These are phyloP conservation scores for Hyaloperonospora arabidopsidis DNA, from an alignment of 352 stramenopile genomes.

Conservation along the genomic window DNA sequence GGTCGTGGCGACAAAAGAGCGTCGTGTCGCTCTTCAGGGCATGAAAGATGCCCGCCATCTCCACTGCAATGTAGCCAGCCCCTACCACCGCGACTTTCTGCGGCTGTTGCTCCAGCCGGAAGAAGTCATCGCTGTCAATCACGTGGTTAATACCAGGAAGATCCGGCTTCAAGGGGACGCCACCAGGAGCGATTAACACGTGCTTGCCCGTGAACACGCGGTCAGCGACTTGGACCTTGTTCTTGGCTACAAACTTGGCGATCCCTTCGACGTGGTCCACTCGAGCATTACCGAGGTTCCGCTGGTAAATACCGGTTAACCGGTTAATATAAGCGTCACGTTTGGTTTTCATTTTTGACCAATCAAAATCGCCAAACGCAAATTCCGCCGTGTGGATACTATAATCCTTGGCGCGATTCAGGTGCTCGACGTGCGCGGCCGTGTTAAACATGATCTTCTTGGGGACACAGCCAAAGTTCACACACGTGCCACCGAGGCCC, in stretches of 20 bases:
- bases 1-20: constrained; percentile 81
- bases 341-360: constrained; percentile 85
- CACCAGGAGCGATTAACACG: constrained; percentile 93
- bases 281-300: constrained; percentile 30
- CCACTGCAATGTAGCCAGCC: constrained; percentile 97
- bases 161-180: constrained; percentile 74
- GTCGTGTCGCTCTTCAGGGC: constrained; percentile 86
- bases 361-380: constrained; percentile 78
- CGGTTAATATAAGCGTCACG: constrained; percentile 92
- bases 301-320: constrained; percentile 95
- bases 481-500: constrained; percentile 93
- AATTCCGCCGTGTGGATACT: constrained; percentile 41
- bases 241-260: constrained; percentile 78
- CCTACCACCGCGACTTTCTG: constrained; percentile 93
- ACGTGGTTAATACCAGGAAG: constrained; percentile 86
- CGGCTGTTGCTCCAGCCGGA: constrained; percentile 90
- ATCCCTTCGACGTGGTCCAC: constrained; percentile 72
- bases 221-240: constrained; percentile 51
- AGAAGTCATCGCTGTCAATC: constrained; percentile 96
- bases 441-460: constrained; percentile 97
- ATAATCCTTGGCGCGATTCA: constrained; percentile 39
- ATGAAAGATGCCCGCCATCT: constrained; percentile 93
- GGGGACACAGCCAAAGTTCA: constrained; percentile 98
- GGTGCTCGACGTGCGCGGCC: constrained; percentile 72
- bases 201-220: constrained; percentile 53